Evolutionary conservation across 2,329 filamentous ascomycete genomes (phyloP), one percentile per base, ranked within the genome.

Genomic region (Colletotrichum sp.): DNA sequence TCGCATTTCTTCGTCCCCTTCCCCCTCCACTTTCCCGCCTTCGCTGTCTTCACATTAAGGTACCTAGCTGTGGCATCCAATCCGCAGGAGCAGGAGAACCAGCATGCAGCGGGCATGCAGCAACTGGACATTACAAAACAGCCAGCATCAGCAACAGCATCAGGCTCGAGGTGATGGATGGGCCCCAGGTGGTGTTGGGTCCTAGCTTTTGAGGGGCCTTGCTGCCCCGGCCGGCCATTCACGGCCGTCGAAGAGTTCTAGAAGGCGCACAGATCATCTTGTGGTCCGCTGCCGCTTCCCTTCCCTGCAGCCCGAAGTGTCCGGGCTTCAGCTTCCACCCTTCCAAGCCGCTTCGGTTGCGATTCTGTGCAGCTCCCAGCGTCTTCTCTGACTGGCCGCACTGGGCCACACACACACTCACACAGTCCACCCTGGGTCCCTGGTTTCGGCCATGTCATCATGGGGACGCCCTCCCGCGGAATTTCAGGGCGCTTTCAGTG

Each of bases 201-300:
- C 74, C 74, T 59, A 76, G 74, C 74, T 72, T 68, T 77, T 69
- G 64, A 77, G 75, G 72, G 68, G 72, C 63, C 75, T 59, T 64
- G 63, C 67, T 74, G 70, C 74, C 72, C 68, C 60, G 39, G 63
- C 59, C 75, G 55, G 39, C 77, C 77, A 78, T 60, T 78, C 75
- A 78, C 60, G 72, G 75, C 55, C 62, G 71, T 78, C 72, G 78
- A 79, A 79, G 70, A 55, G 65, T 79, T 79, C 78, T 79, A 79
- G 78, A 79, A 79, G 77, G 60, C 59, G 77, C 78, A 79, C 78
- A 70, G 74, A 70, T 67, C 76, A 66, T 4, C 0, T 16, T 22
- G 52, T 73, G 60, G 60, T 39, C 72, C 26, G 44, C 57, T 75
- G 60, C 72, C 44, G 39, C 66, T 28, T 44, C 44, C 60, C 55